Evolutionary conservation across 2,329 filamentous ascomycete species (phyloP), one percentile per base, ranked within the genome.

Genomic region (Chrysoporthe deuterocubensis): DNA sequence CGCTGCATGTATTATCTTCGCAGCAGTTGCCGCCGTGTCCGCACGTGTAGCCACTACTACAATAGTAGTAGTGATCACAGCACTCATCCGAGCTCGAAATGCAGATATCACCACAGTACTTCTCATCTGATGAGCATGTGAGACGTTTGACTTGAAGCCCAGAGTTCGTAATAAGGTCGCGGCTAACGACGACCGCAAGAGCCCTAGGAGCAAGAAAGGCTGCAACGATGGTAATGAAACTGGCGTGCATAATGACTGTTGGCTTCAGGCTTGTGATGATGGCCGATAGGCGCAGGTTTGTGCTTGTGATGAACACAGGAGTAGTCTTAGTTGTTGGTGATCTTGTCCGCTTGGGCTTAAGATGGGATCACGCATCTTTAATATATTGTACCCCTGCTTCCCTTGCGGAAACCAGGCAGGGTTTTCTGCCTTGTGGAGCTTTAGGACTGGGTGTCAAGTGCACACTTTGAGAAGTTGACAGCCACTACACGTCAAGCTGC

Each of bases 51-150:
- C 40, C 60, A 18, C 46, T 62, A 4, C 60, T 32, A 52, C 60
- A 62, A 21, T 62, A 62, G 26, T 62, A 62, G 32, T 48, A 62
- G 34, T 62, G 60, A 16, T 50, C 60, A 50, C 60, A 62, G 44
- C 60, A 62, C 32, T 48, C 44, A 37, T 62, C 60, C 7, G 60
- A 62, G 21, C 26, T 62, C 4, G 60, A 62, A 13, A 62, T 62
- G 32, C 60, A 62, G 18, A 62, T 62, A 52, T 62, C 46, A 14
- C 60, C 60, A 50, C 60, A 62, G 32, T 62, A 52, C 18, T 62
- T 9, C 60, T 62, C 60, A 18, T 62, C 60, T 6, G 32, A 40
- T 32, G 60, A 62, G 44, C 60, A 62, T 3, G 60, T 50, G 5
- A 62, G 34, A 4, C 60, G 43, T 26, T 52, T 62, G 43, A 52